A percentile compares a stretch with the other conserved stretches of the same genome.
phyloP scores from a whole-genome alignment of 2,329 filamentous ascomycete species.

The Botryosphaeria agaves region DNA sequence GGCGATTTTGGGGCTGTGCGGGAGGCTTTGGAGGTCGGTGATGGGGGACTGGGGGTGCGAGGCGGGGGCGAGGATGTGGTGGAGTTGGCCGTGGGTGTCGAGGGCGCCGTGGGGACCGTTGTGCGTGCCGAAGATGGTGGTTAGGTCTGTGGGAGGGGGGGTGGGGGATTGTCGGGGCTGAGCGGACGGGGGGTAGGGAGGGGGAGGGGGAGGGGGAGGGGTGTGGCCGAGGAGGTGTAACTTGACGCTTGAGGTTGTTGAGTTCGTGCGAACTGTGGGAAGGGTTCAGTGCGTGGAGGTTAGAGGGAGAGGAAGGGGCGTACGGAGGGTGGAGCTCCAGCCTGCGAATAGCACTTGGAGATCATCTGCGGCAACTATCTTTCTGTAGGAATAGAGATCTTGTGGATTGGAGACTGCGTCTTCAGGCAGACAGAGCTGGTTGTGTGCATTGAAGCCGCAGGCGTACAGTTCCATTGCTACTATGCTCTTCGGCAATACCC shows the following conservation, averaged over 20 bases:
- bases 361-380: not conserved
- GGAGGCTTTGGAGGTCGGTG: constrained; percentile 2
- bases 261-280: constrained; percentile 1
- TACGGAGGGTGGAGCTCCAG: constrained; percentile 14
- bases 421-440: constrained; percentile 7
- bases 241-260: constrained; percentile 1
- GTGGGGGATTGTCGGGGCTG: no score
- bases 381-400: not conserved
- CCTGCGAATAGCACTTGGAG: constrained; percentile 11
- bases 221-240: not conserved
- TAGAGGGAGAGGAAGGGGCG: constrained; percentile 4
- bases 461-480: constrained; percentile 6
- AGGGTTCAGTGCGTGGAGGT: constrained; percentile 1
- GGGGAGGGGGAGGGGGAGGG: no score
- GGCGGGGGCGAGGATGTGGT: constrained; percentile 4
- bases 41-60: not conserved
- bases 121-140: constrained; percentile 11
- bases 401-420: not conserved
- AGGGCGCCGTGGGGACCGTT: constrained; percentile 13
- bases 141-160: no score
- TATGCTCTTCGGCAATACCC: no score
- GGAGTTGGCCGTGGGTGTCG: constrained; percentile 9
- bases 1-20: constrained; percentile 7
- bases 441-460: constrained; percentile 14
- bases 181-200: no score